phyloP scores from a whole-genome alignment of 768 basidiomycete species.

The Tylopilus sp. region DNA sequence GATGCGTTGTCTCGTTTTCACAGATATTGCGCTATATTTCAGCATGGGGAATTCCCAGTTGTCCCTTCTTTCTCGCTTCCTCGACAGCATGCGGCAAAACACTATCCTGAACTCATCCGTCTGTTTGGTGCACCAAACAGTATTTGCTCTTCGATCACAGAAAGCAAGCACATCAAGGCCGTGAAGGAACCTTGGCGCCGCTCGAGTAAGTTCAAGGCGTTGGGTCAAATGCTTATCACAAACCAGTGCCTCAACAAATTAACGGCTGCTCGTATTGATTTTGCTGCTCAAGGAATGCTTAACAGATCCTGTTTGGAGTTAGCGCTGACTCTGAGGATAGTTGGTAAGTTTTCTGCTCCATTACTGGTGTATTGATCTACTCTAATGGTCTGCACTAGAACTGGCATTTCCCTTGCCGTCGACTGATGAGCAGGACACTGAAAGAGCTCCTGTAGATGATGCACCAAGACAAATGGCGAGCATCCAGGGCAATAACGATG shows the following conservation, averaged over 20 bases:
- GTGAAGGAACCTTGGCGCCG: slow-evolving; percentile 1
- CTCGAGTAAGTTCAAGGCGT: no score
- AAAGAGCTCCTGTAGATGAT: no score
- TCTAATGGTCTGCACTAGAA: neutral
- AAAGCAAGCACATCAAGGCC: no score
- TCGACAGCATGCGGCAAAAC: neutral
- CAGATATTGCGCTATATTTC: neutral
- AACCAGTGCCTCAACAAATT: no score
- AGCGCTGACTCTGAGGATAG: neutral
- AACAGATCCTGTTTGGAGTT: neutral
- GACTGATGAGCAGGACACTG: no score
- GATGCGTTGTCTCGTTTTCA: neutral
- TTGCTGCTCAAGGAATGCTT: neutral
- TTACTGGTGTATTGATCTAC: neutral
- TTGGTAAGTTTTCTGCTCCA: neutral
- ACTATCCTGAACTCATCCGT: neutral
- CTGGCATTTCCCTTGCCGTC: neutral
- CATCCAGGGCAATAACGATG: neutral
- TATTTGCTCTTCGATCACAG: no score
- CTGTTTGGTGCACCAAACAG: neutral
- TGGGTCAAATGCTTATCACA: no score
- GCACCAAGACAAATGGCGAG: neutral
- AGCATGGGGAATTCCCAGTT: neutral
- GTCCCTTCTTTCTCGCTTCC: neutral
- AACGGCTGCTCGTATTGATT: neutral